A percentile compares a stretch with the other conserved stretches of the same genome.
Conservation (phyloP, 2,329 filamentous ascomycete species). For the Ophiocordyceps sinensis region DNA sequence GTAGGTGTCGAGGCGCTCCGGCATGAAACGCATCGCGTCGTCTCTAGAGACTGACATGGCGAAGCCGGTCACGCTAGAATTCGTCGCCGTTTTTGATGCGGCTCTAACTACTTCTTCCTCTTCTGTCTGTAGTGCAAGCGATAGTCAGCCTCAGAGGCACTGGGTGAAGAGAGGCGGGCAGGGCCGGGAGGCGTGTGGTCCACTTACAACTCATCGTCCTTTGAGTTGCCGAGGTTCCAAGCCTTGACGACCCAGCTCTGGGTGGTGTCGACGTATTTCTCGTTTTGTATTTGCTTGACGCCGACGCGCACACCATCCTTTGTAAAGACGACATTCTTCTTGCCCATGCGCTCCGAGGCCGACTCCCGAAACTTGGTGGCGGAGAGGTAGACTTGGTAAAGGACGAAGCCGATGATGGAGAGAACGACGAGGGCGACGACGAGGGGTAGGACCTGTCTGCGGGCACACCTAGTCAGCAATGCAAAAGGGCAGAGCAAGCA, state of each 20-base stretch:
- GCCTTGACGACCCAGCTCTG: conserved; percentile 55
- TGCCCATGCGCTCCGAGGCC: conserved; percentile 56
- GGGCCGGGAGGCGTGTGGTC: too few species aligned
- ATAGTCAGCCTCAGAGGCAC: neutral
- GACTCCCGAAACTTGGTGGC: conserved; percentile 49
- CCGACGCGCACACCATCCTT: conserved; percentile 62
- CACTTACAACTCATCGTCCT: conserved; percentile 9
- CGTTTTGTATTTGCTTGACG: conserved; percentile 52
- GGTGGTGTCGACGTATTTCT: conserved; percentile 60
- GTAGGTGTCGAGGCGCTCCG: too few species aligned
- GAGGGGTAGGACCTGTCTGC: conserved; percentile 51
- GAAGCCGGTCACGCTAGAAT: neutral
- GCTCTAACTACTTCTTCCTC: neutral
- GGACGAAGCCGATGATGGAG: conserved; percentile 43
- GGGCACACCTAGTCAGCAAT: neutral
- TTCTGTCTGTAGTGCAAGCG: conserved; percentile 1
- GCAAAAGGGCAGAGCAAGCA: neutral
- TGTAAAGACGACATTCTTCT: conserved; percentile 61
- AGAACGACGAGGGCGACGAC: conserved; percentile 47
- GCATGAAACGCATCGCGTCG: too few species aligned
- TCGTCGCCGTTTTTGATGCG: neutral
- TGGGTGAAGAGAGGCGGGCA: neutral
- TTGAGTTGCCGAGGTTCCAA: conserved; percentile 39
- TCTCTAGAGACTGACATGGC: too few species aligned
- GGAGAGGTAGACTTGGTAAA: conserved; percentile 60